These are phyloP conservation scores for Fusarium sp. DNA, from an alignment of 2,329 filamentous ascomycete genomes.

Conservation along the genomic window DNA sequence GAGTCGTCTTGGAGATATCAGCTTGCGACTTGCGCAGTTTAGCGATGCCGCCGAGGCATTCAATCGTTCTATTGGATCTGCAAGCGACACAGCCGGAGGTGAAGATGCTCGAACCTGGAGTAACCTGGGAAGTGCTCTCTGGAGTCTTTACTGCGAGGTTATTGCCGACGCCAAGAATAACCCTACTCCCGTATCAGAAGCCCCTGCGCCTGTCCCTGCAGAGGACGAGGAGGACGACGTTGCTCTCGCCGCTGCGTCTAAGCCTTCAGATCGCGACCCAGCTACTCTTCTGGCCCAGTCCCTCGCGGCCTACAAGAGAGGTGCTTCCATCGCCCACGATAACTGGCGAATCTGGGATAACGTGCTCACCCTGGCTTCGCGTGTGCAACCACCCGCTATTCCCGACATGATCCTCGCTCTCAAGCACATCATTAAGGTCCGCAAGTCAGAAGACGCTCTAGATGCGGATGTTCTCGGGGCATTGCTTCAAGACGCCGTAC, in stretches of 20 bases:
- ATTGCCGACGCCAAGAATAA: constrained; percentile 53
- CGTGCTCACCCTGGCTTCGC: constrained; percentile 85
- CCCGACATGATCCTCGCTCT: constrained; percentile 81
- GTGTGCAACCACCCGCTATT: constrained; percentile 79
- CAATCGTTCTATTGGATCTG: constrained; percentile 78
- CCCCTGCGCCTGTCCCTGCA: constrained; percentile 27
- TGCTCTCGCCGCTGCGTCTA: constrained; percentile 34
- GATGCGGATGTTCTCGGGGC: constrained; percentile 79
- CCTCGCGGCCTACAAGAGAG: constrained; percentile 86
- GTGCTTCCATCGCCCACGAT: constrained; percentile 83
- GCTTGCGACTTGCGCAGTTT: constrained; percentile 81
- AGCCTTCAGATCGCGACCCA: constrained; percentile 57
- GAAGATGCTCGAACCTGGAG: constrained; percentile 94
- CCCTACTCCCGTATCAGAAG: constrained; percentile 38
- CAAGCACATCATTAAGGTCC: constrained; percentile 79
- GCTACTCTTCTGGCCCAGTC: constrained; percentile 77
- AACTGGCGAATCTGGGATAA: constrained; percentile 98
- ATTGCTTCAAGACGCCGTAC: constrained; percentile 77
- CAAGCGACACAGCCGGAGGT: constrained; percentile 75
- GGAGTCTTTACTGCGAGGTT: constrained; percentile 72
- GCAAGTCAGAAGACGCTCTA: constrained; percentile 80
- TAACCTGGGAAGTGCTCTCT: constrained; percentile 87
- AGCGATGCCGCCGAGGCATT: constrained; percentile 86
- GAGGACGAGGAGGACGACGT: constrained; percentile 49
- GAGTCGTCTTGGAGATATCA: constrained; percentile 91